Evolutionary conservation across 306 rosid genomes (phyloP), one percentile per base, ranked within the genome.

Genomic region (Senna siamea): DNA sequence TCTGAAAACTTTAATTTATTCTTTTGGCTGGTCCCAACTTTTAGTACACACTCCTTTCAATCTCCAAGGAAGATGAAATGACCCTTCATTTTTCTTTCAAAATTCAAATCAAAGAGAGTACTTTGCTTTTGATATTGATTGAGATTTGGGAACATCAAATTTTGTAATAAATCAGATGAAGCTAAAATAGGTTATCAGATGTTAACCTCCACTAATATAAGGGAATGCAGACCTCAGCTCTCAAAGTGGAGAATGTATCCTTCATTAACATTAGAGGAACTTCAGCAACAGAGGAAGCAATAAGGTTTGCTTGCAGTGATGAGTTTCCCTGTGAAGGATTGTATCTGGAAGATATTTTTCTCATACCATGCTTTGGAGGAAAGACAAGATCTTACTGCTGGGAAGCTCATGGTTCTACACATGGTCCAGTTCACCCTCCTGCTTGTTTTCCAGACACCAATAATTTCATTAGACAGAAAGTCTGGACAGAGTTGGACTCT

Each of bases 291-390:
- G 83, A 85, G 62, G 76, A 78, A 80, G 89, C 86, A 56, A 87
- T 90, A 57, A 73, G 52, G 64, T 85, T 90, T 80, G 73, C 84
- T 57, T 90, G 96, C 82, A 87, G 92, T 34, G 85, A 87, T 68
- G 23, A 34, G 43, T 80, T 7, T 18, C 92, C 89, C 1, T 87
- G 96, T 68, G 81, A 80, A 84, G 82, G 81, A 9, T 57, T 90
- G 37, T 80, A 62, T 68, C 66, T 90, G 48, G 82, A 87, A 85
- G 83, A 90, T 19, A 37, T 85, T 79, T 77, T 57, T 13, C 92
- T 90, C 14, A 14, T 69, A 23, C 47, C 86, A 53, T 5, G 20
- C 46, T 32, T 13, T 53, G 75, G 76, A 12, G 81, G 55, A 60
- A 56, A 43, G 8, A 71, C 78, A 19, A 80, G 18, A 44, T 82